Conservation (phyloP, 495 filamentous ascomycete genomes). For the Aspergillus asperescens region DNA sequence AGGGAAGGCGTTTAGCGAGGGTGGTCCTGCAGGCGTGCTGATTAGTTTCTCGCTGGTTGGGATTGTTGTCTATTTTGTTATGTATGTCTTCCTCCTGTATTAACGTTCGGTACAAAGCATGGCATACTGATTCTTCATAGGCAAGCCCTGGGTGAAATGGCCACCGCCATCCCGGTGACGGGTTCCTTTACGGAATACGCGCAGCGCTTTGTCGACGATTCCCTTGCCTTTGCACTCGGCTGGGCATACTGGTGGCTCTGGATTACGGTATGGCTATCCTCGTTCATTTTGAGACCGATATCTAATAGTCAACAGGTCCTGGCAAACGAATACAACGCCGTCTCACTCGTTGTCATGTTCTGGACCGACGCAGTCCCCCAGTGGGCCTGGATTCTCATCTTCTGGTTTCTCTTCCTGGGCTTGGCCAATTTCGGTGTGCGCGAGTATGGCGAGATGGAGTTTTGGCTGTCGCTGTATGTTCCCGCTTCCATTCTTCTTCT, state of each 20-base stretch:
- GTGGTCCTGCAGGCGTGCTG: slow-evolving; percentile 57
- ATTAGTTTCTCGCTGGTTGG: slow-evolving; percentile 60
- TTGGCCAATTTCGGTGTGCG: slow-evolving; percentile 55
- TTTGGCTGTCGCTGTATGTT: slow-evolving; percentile 51
- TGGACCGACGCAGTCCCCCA: slow-evolving; percentile 41
- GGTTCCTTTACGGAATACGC: slow-evolving; percentile 55
- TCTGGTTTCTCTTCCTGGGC: slow-evolving; percentile 58
- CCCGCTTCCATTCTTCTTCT: neutral
- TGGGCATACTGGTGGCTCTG: slow-evolving; percentile 58
- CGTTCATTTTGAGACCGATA: no score
- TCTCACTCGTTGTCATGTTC: slow-evolving; percentile 39
- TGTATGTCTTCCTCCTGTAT: slow-evolving; percentile 28
- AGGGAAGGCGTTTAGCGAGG: slow-evolving; percentile 54
- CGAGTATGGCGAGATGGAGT: slow-evolving; percentile 53
- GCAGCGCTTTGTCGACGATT: slow-evolving; percentile 50
- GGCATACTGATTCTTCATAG: slow-evolving; percentile 2
- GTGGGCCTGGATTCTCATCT: slow-evolving; percentile 64
- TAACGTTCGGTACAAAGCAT: neutral
- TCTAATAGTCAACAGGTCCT: slow-evolving; percentile 28
- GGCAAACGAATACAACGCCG: slow-evolving; percentile 48
- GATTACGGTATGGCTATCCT: slow-evolving; percentile 35
- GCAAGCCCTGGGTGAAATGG: slow-evolving; percentile 55
- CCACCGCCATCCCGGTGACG: slow-evolving; percentile 49
- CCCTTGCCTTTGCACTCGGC: slow-evolving; percentile 48
- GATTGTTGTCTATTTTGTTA: slow-evolving; percentile 60